Evolutionary conservation across 1,284 basidiomycete species (phyloP), one percentile per base, ranked within the genome.

Genomic region (Lignosus rhinocerotis): DNA sequence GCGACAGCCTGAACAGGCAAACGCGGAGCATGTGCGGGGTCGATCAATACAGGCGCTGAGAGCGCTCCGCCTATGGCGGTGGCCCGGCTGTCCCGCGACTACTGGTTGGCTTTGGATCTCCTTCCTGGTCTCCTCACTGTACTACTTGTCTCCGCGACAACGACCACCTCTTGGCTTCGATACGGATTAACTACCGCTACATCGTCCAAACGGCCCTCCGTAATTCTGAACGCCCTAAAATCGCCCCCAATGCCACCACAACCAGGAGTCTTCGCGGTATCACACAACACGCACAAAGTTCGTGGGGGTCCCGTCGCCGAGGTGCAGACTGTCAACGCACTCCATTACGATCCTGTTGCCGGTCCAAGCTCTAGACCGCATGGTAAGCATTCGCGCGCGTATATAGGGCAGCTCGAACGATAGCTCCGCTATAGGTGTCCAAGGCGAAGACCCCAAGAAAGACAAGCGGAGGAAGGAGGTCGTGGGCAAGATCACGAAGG

Each of bases 391-490:
- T 34, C 30, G 4, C 21, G 16, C 30, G 5, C 25, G 11, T 31
- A 52, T 8, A 53, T 36, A 31, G 60, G 55, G 36, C 36, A 21
- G 8, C 11, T 25, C 52, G 54, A 34, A 50, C 51, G 34, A 33
- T 31, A 19, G 31, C 51, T 41, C 34, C 21, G 36, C 42, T 19
- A 30, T 34, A 60, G 67, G 63, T 38, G 55, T 59, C 12, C 66
- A 53, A 33, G 32, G 67, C 55, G 78, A 81, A 59, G 80, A 80
- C 51, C 68, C 73, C 43, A 80, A 78, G 73, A 80, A 80, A 66
- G 84, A 87, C 53, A 86, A 82, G 76, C 81, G 83, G 70, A 77
- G 84, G 62, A 86, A 83, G 68, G 88, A 90, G 59, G 71, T 86
- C 31, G 79, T 82, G n/a, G 82, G 84, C 51, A 87, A 84, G 72